A percentile compares a stretch with the other conserved stretches of the same genome.
Conservation (phyloP, 208 protist genomes). For the Leishmania amazonensis region DNA sequence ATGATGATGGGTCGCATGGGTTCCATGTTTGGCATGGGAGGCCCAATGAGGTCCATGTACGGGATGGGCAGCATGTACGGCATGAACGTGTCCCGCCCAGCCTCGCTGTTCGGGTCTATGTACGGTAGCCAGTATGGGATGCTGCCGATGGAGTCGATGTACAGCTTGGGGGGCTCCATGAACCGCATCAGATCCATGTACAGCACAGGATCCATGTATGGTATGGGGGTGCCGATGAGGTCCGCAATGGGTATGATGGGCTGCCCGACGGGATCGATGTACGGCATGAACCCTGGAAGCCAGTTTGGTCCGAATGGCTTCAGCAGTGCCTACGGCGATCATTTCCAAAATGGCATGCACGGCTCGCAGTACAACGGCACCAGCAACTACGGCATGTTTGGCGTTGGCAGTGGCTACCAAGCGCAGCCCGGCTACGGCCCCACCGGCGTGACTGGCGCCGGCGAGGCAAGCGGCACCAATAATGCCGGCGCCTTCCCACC, state of each 20-base stretch:
- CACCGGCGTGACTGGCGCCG: constrained; percentile 35
- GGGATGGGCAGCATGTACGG: constrained; percentile 32
- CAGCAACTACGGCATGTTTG: constrained; percentile 29
- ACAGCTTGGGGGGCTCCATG: constrained; percentile 22
- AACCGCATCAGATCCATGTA: constrained; percentile 38
- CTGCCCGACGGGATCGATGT: constrained; percentile 40
- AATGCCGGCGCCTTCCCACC: background rate
- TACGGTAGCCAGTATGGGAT: constrained; percentile 36
- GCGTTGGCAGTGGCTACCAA: constrained; percentile 3
- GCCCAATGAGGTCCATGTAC: constrained; percentile 11
- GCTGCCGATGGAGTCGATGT: constrained; percentile 19
- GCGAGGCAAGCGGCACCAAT: background rate
- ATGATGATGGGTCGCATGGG: constrained; percentile 20
- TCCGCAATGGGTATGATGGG: constrained; percentile 17
- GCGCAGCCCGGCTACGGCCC: constrained; percentile 10
- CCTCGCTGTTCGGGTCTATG: constrained; percentile 11
- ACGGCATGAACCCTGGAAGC: constrained; percentile 14
- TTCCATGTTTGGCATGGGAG: constrained; percentile 26
- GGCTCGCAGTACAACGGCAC: constrained; percentile 19
- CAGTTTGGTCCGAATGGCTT: constrained; percentile 24
- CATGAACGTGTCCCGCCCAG: constrained; percentile 20
- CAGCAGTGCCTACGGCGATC: constrained; percentile 36
- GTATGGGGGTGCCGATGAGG: constrained; percentile 32
- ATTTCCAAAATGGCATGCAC: constrained; percentile 6
- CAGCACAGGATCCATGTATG: constrained; percentile 44